These are phyloP conservation scores for Quercus gilva DNA, from an alignment of 306 rosid genomes.

Conservation along the genomic window DNA sequence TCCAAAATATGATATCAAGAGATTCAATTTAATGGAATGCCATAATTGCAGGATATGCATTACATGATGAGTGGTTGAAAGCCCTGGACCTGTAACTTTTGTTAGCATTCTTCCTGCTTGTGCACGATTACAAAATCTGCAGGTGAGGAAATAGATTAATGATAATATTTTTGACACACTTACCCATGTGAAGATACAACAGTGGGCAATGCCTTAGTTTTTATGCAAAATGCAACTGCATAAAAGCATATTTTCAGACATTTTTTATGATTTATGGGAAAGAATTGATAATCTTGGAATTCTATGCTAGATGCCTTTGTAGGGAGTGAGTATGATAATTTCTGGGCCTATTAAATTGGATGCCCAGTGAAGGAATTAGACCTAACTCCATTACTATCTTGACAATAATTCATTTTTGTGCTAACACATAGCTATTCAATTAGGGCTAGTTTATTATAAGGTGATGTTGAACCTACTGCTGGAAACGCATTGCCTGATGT, in stretches of 20 bases:
- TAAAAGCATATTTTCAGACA: conserved; percentile 43
- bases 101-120: conserved; percentile 77
- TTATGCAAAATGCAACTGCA: conserved; percentile 60
- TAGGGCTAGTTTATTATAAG: conserved; percentile 45
- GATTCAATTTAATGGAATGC: conserved; percentile 95
- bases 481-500: conserved; percentile 86
- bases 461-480: conserved; percentile 48
- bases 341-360: conserved; percentile 45
- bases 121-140: conserved; percentile 42
- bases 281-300: conserved; percentile 92
- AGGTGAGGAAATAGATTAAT: conserved; percentile 62
- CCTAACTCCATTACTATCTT: conserved; percentile 64
- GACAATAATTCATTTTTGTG: conserved; percentile 55
- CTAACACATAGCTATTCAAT: conserved; percentile 57
- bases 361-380: conserved; percentile 49
- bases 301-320: conserved; percentile 69
- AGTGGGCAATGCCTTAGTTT: conserved; percentile 75
- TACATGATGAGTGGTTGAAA: conserved; percentile 67
- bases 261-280: conserved; percentile 55
- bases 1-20: conserved; percentile 56
- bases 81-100: conserved; percentile 66
- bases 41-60: conserved; percentile 67
- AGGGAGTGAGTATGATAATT: conserved; percentile 43
- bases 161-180: conserved; percentile 52
- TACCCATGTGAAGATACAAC: conserved; percentile 46